These are phyloP conservation scores for Trichoderma citrinoviride DNA, from an alignment of 2,329 filamentous ascomycete species.

Conservation along the genomic window DNA sequence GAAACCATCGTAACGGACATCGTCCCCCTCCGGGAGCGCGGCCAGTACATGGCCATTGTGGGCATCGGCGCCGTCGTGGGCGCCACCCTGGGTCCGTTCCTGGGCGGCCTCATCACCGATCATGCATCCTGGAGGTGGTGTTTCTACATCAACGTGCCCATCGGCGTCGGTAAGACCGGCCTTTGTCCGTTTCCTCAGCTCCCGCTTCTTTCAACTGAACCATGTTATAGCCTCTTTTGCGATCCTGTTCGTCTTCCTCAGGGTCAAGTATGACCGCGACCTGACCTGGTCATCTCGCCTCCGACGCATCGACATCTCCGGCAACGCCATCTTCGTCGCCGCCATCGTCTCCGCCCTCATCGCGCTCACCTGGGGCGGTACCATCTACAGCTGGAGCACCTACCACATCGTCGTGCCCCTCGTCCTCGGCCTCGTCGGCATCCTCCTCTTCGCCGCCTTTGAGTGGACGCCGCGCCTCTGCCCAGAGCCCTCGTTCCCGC, in stretches of 20 bases:
- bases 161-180: constrained; percentile 33
- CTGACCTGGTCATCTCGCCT: not conserved
- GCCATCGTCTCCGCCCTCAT: constrained; percentile 40
- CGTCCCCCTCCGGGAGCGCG: constrained; percentile 47
- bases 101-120: constrained; percentile 33
- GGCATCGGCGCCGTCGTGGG: constrained; percentile 35
- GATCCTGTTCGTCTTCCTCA: constrained; percentile 36
- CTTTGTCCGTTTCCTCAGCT: not conserved
- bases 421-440: constrained; percentile 35
- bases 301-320: constrained; percentile 25
- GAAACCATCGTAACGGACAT: constrained; percentile 43
- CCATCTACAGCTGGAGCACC: constrained; percentile 42
- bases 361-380: constrained; percentile 45
- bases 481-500: constrained; percentile 1
- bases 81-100: constrained; percentile 34
- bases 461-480: not conserved
- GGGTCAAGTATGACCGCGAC: constrained; percentile 28
- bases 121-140: constrained; percentile 43
- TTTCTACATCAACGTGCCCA: constrained; percentile 47
- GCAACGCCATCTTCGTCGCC: constrained; percentile 43
- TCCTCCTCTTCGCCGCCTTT: constrained; percentile 17
- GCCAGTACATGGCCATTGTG: constrained; percentile 39
- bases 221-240: not conserved
- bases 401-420: constrained; percentile 42
- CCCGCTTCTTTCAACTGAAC: not conserved